Percentiles rank a stretch among this genome's conserved stretches.
Evolutionary conservation across 176 grass and related monocot species (phyloP).

Genomic region (Echinochloa phyllopogon): DNA sequence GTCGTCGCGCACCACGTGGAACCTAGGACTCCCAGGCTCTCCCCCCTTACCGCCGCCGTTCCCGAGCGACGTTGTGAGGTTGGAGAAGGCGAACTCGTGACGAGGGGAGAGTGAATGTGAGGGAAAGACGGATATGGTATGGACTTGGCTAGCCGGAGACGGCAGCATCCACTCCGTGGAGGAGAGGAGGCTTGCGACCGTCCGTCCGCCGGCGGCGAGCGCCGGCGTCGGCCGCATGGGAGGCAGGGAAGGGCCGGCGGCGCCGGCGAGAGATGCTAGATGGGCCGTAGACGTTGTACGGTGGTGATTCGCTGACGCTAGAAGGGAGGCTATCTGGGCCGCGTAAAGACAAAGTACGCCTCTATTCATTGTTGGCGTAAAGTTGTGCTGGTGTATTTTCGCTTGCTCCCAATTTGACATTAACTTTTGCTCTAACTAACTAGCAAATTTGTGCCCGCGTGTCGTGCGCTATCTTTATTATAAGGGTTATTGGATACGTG

Average conservation of each 20-base stretch:
- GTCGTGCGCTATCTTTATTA: no score
- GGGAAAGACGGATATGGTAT: conserved; percentile 62
- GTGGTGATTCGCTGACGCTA: not conserved
- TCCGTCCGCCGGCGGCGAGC: conserved; percentile 43
- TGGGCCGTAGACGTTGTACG: not conserved
- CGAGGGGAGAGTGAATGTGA: not conserved
- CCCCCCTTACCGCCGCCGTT: not conserved
- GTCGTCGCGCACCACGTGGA: conserved; percentile 77
- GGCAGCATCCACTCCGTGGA: conserved; percentile 70
- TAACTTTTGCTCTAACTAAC: no score
- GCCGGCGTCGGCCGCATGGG: conserved; percentile 43
- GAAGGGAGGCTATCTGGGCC: not conserved
- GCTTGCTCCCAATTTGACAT: no score
- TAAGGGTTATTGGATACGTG: no score
- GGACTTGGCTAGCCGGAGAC: conserved; percentile 65
- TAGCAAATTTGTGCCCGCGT: no score
- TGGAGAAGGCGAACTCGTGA: conserved; percentile 53
- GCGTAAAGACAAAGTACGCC: not conserved
- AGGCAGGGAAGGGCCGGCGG: not conserved
- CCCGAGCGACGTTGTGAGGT: conserved; percentile 46
- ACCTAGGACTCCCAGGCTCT: conserved; percentile 3
- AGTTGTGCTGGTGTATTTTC: not conserved
- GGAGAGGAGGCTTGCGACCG: conserved; percentile 44
- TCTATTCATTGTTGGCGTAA: not conserved
- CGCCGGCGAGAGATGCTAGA: conserved; percentile 12